phyloP scores from a whole-genome alignment of 73 alveolate genomes.

The Paramecium tetraurelia region DNA sequence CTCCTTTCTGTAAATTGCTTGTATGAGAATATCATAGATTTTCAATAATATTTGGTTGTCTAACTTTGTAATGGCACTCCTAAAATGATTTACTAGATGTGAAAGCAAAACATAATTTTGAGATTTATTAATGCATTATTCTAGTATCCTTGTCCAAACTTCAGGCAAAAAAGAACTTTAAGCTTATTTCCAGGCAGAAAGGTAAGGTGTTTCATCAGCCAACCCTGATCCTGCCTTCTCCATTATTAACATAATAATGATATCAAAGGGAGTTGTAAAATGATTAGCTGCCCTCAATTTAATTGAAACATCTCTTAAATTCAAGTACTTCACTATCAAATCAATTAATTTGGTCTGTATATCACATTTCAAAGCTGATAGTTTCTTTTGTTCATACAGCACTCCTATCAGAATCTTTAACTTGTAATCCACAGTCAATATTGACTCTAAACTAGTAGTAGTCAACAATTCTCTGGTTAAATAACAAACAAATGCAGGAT shows the following conservation, averaged over 20 bases:
- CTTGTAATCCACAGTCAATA: background rate
- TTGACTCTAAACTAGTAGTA: background rate
- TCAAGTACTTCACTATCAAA: background rate
- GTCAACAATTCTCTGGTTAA: background rate
- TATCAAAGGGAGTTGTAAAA: background rate
- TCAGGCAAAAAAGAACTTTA: background rate
- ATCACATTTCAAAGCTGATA: background rate
- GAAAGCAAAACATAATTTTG: background rate
- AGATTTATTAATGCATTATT: background rate
- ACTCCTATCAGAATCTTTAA: background rate
- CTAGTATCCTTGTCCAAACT: constrained; percentile 7
- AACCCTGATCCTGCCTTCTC: constrained; percentile 47
- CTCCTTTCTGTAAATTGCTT: background rate
- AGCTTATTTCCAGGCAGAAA: background rate
- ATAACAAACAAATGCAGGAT: constrained; percentile 20
- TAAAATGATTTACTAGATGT: background rate
- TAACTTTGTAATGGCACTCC: background rate
- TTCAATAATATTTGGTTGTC: background rate
- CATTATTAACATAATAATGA: background rate
- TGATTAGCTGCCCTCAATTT: background rate
- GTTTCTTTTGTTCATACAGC: background rate
- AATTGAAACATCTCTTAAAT: background rate
- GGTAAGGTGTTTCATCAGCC: background rate
- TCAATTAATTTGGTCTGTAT: background rate
- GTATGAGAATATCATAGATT: background rate